Conservation (phyloP, 371 early-diverging fungal genomes). For the Syncephalastrum racemosum region DNA sequence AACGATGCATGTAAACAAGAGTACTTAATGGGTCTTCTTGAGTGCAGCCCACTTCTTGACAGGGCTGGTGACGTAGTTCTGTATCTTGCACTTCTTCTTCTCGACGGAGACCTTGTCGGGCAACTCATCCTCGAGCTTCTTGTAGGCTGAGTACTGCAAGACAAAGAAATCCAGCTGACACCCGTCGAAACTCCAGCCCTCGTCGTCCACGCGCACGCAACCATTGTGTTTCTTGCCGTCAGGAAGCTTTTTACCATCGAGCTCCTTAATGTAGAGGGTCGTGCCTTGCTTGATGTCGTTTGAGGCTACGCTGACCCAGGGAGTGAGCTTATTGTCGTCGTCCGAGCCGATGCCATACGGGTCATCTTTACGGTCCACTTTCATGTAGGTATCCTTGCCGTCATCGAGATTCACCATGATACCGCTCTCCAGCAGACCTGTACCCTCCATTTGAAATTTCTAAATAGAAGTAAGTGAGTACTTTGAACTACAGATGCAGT, state of each 20-base stretch:
- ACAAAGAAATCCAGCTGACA: slow-evolving; percentile 41
- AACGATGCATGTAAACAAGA: no score
- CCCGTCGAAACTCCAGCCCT: slow-evolving; percentile 34
- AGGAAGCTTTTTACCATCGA: slow-evolving; percentile 32
- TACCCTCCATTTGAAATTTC: slow-evolving; percentile 42
- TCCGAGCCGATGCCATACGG: slow-evolving; percentile 16
- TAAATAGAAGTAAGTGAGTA: slow-evolving; percentile 3
- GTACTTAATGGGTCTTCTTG: no score
- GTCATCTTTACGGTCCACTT: slow-evolving; percentile 19
- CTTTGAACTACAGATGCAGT: neutral
- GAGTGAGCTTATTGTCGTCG: slow-evolving; percentile 16
- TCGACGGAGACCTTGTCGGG: slow-evolving; percentile 17
- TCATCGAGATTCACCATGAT: slow-evolving; percentile 26
- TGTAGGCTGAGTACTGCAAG: slow-evolving; percentile 25
- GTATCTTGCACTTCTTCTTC: slow-evolving; percentile 19
- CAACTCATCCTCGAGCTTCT: slow-evolving; percentile 9
- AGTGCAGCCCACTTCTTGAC: slow-evolving; percentile 20
- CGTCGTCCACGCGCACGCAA: slow-evolving; percentile 45
- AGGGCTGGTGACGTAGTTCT: slow-evolving; percentile 18
- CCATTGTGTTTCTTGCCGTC: slow-evolving; percentile 44
- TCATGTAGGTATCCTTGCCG: slow-evolving; percentile 18
- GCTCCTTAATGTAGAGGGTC: slow-evolving; percentile 31
- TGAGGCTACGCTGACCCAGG: slow-evolving; percentile 38
- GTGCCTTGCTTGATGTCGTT: slow-evolving; percentile 33
- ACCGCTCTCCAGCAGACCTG: slow-evolving; percentile 27